These are phyloP conservation scores for Boletellus sp. DNA, from an alignment of 768 basidiomycete species.

Conservation along the genomic window DNA sequence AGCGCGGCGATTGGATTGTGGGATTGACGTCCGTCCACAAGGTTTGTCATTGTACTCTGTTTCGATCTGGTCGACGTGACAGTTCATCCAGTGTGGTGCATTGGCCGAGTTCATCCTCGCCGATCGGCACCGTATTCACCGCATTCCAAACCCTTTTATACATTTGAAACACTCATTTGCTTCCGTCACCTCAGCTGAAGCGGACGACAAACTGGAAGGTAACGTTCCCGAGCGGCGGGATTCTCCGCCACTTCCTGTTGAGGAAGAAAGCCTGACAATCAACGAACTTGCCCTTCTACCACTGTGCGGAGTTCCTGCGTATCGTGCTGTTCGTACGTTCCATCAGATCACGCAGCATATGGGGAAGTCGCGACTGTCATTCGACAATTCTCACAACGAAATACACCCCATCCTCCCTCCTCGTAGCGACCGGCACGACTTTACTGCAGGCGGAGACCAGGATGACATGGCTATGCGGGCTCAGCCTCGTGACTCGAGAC, in stretches of 20 bases:
- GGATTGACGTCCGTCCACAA: slow-evolving; percentile 77
- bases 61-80: slow-evolving; percentile 6
- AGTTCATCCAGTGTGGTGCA: slow-evolving; percentile 62
- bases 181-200: slow-evolving; percentile 12
- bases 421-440: slow-evolving; percentile 22
- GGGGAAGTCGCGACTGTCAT: slow-evolving; percentile 22
- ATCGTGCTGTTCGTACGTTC: slow-evolving; percentile 75
- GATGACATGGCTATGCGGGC: slow-evolving; percentile 9
- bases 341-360: slow-evolving; percentile 32
- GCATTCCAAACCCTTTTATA: slow-evolving; percentile 61
- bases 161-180: slow-evolving; percentile 28
- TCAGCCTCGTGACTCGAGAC: slow-evolving; percentile 19
- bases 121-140: slow-evolving; percentile 73
- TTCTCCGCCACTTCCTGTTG: slow-evolving; percentile 6
- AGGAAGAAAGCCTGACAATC: slow-evolving; percentile 38
- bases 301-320: slow-evolving; percentile 73
- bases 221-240: slow-evolving; percentile 10
- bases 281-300: slow-evolving; percentile 82
- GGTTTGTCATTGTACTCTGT: slow-evolving; percentile 43
- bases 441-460: slow-evolving; percentile 24
- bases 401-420: slow-evolving; percentile 26
- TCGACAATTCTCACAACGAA: slow-evolving; percentile 26
- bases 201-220: slow-evolving; percentile 2
- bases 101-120: slow-evolving; percentile 85
- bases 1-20: slow-evolving; percentile 83